Evolutionary conservation across 2,329 filamentous ascomycete genomes (phyloP), one percentile per base, ranked within the genome.

Genomic region (Mycosphaerelloides madeirae): DNA sequence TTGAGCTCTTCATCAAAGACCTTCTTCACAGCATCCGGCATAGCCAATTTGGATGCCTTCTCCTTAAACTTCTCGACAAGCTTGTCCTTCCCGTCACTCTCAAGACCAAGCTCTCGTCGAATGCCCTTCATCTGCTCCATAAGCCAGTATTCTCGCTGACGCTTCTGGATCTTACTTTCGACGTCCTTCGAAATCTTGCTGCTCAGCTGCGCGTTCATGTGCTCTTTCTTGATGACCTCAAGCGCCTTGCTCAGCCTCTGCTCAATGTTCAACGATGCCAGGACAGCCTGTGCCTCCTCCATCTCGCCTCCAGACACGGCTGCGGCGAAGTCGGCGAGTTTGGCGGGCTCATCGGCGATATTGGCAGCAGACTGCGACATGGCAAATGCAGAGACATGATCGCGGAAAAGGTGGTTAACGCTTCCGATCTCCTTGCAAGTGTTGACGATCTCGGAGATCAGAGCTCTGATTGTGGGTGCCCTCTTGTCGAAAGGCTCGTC

Each of bases 51-150:
- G 62, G 80, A 78, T 0, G 88, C 89, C 75, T 95, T 96, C 62
- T 96, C 90, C 69, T 88, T 93, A 74, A 98, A 98, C 65, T 87
- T 95, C 66, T 97, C 93, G 1, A 98, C 87, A 11, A 98, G 76
- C 71, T 97, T 97, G 62, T 98, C 93, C 69, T 97, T 98, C 53
- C 94, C 93, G 62, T 98, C 93, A 5, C 88, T 95, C 65, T 98
- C 94, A 41, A 98, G 87, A 16, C 94, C 93, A 38, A 98, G 80
- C 68, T 98, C 93, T 46, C 93, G 80, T 46, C 88, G 85, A 62
- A 98, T 98, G 19, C 90, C 93, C 74, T 97, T 97, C 90, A 98
- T 95, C 67, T 98, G 94, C 69, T 98, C 93, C 88, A 95, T 94
- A 36, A 98, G 74, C 87, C 89, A 97, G 71, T 97, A 98, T 64